These are phyloP conservation scores for Phylloporus arenicola DNA, from an alignment of 768 basidiomycete genomes.

Conservation along the genomic window DNA sequence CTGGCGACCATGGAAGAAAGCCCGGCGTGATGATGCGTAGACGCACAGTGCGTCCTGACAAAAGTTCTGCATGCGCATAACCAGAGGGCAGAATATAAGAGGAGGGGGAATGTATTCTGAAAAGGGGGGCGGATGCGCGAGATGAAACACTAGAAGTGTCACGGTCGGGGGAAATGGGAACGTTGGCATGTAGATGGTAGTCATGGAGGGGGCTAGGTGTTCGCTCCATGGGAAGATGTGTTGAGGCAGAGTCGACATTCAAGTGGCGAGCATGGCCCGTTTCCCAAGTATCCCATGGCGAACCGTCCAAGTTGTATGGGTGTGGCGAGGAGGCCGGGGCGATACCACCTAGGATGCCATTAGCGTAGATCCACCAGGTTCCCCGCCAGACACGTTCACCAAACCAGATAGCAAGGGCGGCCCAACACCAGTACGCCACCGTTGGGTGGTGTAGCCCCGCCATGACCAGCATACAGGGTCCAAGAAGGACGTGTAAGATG, in stretches of 20 bases:
- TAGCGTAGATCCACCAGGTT: slow-evolving; percentile 52
- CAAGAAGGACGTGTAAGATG: slow-evolving; percentile 54
- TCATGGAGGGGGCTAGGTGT: slow-evolving; percentile 23
- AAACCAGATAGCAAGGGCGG: slow-evolving; percentile 55
- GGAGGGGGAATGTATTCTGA: neutral
- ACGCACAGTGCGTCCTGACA: slow-evolving; percentile 67
- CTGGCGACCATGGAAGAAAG: slow-evolving; percentile 62
- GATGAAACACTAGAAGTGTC: neutral
- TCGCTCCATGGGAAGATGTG: slow-evolving; percentile 4
- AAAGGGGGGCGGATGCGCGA: slow-evolving; percentile 1
- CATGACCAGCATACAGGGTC: slow-evolving; percentile 54
- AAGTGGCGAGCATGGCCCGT: slow-evolving; percentile 15
- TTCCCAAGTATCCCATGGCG: slow-evolving; percentile 20
- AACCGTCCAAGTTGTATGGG: neutral
- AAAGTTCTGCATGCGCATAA: slow-evolving; percentile 60
- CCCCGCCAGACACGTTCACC: slow-evolving; percentile 56
- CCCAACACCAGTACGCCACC: slow-evolving; percentile 64
- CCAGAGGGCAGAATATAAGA: slow-evolving; percentile 55
- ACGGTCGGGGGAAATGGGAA: neutral
- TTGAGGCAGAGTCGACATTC: slow-evolving; percentile 2
- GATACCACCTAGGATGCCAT: slow-evolving; percentile 42
- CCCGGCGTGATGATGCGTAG: slow-evolving; percentile 57
- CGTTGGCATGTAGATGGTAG: slow-evolving; percentile 14
- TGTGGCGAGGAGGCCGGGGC: neutral
- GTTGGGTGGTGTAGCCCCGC: slow-evolving; percentile 65